Evolutionary conservation across 2,329 filamentous ascomycete genomes (phyloP), one percentile per base, ranked within the genome.

Genomic region (Fusarium protoensiforme): DNA sequence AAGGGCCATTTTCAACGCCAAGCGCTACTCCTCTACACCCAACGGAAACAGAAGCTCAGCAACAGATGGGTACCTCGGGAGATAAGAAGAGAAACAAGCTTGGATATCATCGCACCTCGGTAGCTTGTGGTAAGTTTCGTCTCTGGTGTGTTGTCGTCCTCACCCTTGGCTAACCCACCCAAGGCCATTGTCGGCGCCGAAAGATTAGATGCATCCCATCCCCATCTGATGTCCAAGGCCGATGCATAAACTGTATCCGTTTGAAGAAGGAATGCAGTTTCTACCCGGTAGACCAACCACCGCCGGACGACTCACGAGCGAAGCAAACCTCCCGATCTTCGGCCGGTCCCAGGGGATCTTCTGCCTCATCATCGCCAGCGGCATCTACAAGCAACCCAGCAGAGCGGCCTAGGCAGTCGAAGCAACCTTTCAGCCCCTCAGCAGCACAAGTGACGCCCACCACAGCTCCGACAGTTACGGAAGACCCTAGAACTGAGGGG

Each of bases 181-280:
- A 65, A 98, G 96, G 93, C 64, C 94, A 98, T 81, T 98, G 96
- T 81, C 93, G 96, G 78, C 90, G 94, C 80, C 92, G 96, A 76
- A 98, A 98, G 84, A 98, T 98, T 71, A 89, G 96, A 83, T 98
- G 96, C 82, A 90, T 98, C 60, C 88, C 94, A 48, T 91, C 93
- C 10, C 87, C 90, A 57, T 91, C 92, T 72, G 94, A 97, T 76
- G 81, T 87, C 11, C 90, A 94, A 78, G 91, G 92, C 53, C 92
- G 95, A 73, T 98, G 96, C 83, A 90, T 93, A 73, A 98, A 97
- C 84, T 98, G 96, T 83, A 97, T 98, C 78, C 91, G 95, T 54
- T 85, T 98, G 79, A 97, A 97, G 83, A 98, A 97, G 79, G 94
- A 98, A 74, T 98, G 96, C 83, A 94, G 93, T 80, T 98, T 97